These are phyloP conservation scores for Mycena kentingensis DNA, from an alignment of 768 basidiomycete species.

Conservation along the genomic window DNA sequence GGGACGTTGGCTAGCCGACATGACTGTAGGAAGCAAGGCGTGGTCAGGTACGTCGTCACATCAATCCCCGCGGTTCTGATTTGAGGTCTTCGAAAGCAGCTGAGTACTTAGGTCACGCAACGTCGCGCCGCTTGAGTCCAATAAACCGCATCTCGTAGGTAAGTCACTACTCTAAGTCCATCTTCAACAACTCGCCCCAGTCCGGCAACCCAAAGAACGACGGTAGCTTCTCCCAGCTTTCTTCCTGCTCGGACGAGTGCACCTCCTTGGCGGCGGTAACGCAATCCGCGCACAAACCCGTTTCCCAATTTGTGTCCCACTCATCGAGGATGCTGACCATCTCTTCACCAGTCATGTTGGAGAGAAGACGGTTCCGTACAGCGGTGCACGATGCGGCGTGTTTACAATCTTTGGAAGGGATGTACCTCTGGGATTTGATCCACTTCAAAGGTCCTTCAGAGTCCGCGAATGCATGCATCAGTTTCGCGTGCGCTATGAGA, in stretches of 20 bases:
- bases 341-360: conserved; percentile 1
- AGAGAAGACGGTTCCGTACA: neutral
- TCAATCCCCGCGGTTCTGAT: no score
- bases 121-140: no score
- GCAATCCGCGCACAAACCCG: conserved; percentile 2
- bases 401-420: neutral
- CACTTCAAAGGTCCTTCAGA: neutral
- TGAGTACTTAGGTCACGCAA: no score
- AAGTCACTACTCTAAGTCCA: neutral
- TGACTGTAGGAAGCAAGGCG: no score
- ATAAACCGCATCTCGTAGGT: no score
- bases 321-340: neutral
- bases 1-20: no score
- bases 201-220: conserved; percentile 8
- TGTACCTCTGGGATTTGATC: neutral
- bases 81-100: no score
- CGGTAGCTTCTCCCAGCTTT: conserved; percentile 9
- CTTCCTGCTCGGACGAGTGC: neutral
- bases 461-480: neutral
- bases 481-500: neutral
- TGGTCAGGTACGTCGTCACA: no score
- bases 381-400: neutral
- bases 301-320: conserved; percentile 1
- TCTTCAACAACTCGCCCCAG: conserved; percentile 9
- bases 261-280: neutral